Conservation (phyloP, 2,329 filamentous ascomycete genomes). For the Fusarium subglutinans region DNA sequence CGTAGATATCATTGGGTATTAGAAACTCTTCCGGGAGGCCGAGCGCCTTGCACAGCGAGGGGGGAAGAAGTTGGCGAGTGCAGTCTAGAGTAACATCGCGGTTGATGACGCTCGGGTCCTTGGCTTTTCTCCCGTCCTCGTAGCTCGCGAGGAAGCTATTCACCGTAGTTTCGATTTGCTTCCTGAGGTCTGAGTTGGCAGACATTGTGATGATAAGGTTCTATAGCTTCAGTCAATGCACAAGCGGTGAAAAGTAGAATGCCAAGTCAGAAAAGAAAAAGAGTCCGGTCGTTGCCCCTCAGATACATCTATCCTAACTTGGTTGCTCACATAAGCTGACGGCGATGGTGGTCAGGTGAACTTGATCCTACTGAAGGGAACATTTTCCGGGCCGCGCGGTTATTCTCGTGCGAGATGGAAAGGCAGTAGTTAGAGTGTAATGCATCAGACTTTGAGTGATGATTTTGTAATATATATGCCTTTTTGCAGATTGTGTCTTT, state of each 20-base stretch:
- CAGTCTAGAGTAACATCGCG: conserved; percentile 18
- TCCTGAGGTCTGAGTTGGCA: not conserved
- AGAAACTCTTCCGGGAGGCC: not conserved
- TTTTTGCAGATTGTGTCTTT: too few species aligned
- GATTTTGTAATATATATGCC: accelerated
- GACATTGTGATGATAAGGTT: not conserved
- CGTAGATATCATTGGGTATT: conserved; percentile 20
- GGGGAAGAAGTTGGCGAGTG: conserved; percentile 22
- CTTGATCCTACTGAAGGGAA: not conserved
- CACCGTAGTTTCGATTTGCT: conserved; percentile 15
- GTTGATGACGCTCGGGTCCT: conserved; percentile 11
- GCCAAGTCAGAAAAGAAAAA: too few species aligned
- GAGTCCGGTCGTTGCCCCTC: accelerated
- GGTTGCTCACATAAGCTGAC: not conserved
- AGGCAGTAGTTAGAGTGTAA: accelerated
- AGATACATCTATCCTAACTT: too few species aligned
- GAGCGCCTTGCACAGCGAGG: conserved; percentile 5
- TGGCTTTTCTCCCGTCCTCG: conserved; percentile 15
- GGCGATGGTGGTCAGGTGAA: not conserved
- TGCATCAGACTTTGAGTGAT: accelerated
- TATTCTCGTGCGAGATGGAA: not conserved
- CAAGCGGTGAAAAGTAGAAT: not conserved
- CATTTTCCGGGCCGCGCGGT: not conserved
- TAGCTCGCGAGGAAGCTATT: conserved; percentile 15
- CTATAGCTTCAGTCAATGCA: not conserved